A percentile compares a stretch with the other conserved stretches of the same genome.
Conservation (phyloP, 225 moss, liverwort and hornwort genomes). For the Rhytidiadelphus loreus region DNA sequence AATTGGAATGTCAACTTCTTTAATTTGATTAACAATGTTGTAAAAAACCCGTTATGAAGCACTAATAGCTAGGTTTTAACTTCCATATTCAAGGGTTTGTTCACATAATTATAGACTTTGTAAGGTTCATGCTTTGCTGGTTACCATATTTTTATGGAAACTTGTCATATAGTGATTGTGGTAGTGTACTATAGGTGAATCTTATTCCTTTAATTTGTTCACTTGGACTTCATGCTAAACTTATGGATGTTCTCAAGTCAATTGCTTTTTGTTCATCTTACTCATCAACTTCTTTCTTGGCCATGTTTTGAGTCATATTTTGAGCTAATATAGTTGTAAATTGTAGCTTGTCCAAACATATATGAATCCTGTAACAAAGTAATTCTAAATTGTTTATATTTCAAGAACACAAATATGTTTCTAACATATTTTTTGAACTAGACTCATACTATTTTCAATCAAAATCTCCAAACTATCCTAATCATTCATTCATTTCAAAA, state of each 20-base stretch:
- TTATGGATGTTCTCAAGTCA: not conserved
- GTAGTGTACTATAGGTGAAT: not conserved
- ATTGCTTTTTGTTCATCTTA: not conserved
- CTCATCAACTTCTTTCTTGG: too few relatives aligned
- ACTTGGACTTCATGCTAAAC: not conserved
- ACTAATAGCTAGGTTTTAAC: not conserved
- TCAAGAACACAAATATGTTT: not conserved
- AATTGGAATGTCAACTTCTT: too few relatives aligned
- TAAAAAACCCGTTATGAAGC: too few relatives aligned
- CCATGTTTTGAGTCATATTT: too few relatives aligned
- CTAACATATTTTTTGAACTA: not conserved
- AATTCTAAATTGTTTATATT: not conserved
- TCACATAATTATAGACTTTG: too few relatives aligned
- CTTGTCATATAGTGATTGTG: not conserved
- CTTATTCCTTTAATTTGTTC: not conserved
- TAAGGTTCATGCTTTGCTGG: not conserved
- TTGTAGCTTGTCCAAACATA: too few relatives aligned
- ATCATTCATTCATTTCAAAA: too few relatives aligned
- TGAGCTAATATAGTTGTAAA: too few relatives aligned
- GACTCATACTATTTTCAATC: not conserved
- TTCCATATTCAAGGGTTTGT: not conserved
- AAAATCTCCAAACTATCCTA: accelerated
- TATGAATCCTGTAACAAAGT: not conserved
- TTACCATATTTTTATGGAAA: accelerated
- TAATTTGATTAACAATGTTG: too few relatives aligned